Base-by-base conservation (phyloP, 1,284 basidiomycete species). In the Ustilago curta region DNA sequence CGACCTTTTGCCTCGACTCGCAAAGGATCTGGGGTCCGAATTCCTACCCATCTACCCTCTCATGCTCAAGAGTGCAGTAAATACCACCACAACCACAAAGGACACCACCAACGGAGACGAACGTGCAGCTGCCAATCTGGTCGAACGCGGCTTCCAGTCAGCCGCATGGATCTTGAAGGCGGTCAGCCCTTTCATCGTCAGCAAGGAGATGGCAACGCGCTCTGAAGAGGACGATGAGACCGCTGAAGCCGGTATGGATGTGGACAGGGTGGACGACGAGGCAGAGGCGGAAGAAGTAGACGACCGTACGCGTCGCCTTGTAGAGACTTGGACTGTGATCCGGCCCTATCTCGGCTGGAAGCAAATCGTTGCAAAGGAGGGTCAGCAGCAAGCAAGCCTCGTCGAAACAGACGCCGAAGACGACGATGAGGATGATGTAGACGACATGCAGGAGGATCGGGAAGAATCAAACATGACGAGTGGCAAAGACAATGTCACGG, bases 1-100 rank as follows among this genome's bases (percentile, higher is more conserved):
- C 29, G 83, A 84, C 47, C 75, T 84, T 11, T 60, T 84, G n/a
- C 82, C 83, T 0, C 76, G 82, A n/a, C 74, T 84, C 14, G 81
- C 83, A 4, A 75, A 74, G 27, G 83, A 84, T 29, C 66, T 84
- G 16, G 74, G 76, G 8, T 70, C 77, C 16, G 82, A 84, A 65
- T 84, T 84, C 53, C 39, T 83, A 16, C 83, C 81, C n/a, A 72
- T 81, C 59, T 84, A 80, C 42, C 76, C 80, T 1, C 53, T 51
- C n/a, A 59, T 70, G 27, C 72, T 84, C 6, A 58, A 51, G 14
- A 78, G 80, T n/a, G 66, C 79, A 29, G 62, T 84, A 3, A 71
- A 76, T 32, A 69, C 77, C 23, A 80, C 83, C 19, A 80, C 77
- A 5, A 67, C 79, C 21, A 77, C 67, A 52, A 82, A 82, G 57